Conservation (phyloP, 768 basidiomycete species). For the Kwoniella botswanensis region DNA sequence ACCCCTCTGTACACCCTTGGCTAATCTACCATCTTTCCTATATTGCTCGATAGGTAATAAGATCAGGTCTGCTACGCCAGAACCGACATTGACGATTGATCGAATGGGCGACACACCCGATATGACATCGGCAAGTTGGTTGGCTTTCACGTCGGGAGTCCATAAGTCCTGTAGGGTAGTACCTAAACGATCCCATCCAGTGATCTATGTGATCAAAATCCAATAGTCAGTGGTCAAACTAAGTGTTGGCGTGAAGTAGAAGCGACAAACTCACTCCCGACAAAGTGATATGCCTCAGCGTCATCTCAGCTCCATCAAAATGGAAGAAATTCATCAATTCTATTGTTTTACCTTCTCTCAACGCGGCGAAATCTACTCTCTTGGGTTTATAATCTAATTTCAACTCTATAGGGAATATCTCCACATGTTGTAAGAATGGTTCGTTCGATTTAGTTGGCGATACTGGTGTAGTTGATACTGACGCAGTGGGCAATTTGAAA, state of each 20-base stretch:
- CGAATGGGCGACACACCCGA: slow-evolving; percentile 96
- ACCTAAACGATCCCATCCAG: slow-evolving; percentile 88
- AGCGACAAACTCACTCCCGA: slow-evolving; percentile 71
- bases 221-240: not conserved
- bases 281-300: slow-evolving; percentile 85
- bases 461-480: not conserved
- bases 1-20: slow-evolving; percentile 91
- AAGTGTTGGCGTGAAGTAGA: not conserved
- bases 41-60: slow-evolving; percentile 96
- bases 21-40: slow-evolving; percentile 91
- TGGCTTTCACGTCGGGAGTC: slow-evolving; percentile 99
- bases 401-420: slow-evolving; percentile 91
- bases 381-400: slow-evolving; percentile 99
- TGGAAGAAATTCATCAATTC: slow-evolving; percentile 99
- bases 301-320: slow-evolving; percentile 99
- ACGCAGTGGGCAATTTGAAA: slow-evolving; percentile 61
- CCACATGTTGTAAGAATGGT: slow-evolving; percentile 68
- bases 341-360: slow-evolving; percentile 87
- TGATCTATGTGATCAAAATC: slow-evolving; percentile 65
- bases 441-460: slow-evolving; percentile 5
- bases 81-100: slow-evolving; percentile 95
- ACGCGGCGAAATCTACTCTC: slow-evolving; percentile 88
- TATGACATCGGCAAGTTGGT: slow-evolving; percentile 94
- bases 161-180: slow-evolving; percentile 95
- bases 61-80: slow-evolving; percentile 93